Evolutionary conservation across 805 yeast species (phyloP), one percentile per base, ranked within the genome.

Genomic region (Maudiozyma bulderi): DNA sequence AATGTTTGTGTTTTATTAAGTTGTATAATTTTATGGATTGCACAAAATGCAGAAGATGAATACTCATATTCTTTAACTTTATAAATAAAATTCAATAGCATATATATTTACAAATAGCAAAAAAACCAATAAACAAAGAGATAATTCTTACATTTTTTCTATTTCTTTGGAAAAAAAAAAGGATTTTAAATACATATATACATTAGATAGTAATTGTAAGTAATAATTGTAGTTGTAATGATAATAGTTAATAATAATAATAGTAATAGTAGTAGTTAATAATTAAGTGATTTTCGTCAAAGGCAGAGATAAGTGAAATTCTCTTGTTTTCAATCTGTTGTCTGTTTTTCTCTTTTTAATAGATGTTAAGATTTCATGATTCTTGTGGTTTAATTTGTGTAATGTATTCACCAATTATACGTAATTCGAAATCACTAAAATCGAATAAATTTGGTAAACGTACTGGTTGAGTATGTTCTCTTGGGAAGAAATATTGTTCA

Each of bases 11-110:
- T 91, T 35, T 85, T 91, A 88, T 69, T 87, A 57, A 88, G 97
- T 71, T 90, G 97, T 67, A 80, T 87, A 44, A 74, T 83, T 8
- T 71, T 93, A 58, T 93, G 99, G 99, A 72, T 91, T 47, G 88
- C 96, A 26, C 98, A 91, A 65, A 93, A 89, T 65, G 82, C 89
- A 51, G 97, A 93, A 66, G 98, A 93, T 62, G 98, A 91, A 67
- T 91, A 90, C 68, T 85, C 95, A 54, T 91, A 93, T 65, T 84
- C 95, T 43, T 77, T 90, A 64, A 89, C 95, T 32, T 71, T 87
- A 57, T 86, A 70, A 8, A 64, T 33, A 9, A 15, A 11, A 15
- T 35, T 42, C 13, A 33, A 9, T 37, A 20, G 26, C 26, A 20
- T 20, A 20, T 20, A 20, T 35, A n/a, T 15, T 35, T 33, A 33